Evolutionary conservation across 805 yeast species (phyloP), one percentile per base, ranked within the genome.

Genomic region (Lachancea sp.): DNA sequence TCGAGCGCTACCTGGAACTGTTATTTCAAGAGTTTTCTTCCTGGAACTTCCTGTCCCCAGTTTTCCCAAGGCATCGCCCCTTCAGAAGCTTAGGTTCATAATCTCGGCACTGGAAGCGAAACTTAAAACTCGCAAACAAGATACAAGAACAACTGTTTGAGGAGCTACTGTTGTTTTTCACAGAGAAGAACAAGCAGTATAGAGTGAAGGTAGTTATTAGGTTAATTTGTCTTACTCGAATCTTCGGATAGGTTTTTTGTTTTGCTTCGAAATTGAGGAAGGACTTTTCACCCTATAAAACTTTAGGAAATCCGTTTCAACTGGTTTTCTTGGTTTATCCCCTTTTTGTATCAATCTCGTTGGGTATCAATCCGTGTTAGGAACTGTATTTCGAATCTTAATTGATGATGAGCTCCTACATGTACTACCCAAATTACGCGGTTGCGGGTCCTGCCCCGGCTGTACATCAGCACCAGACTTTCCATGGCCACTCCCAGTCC

Each of bases 121-220:
- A n/a, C 29, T 16, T 34, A 12, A 15, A 15, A 25, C 13, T 15
- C 29, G 13, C 29, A 25, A 26, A 15, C 20, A 19, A 18, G 21
- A 22, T 16, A 8, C 16, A 17, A 15, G 28, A n/a, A 21, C 30
- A 26, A 34, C 39, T 30, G 25, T 17, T 40, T 24, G 24, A 30
- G 39, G 34, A 15, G 25, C 31, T 40, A 35, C 43, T 30, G 26
- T 31, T 33, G 29, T 13, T 5, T 24, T 12, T 11, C 13, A 26
- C 8, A 6, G 8, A 12, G 8, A 8, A 26, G 34, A 18, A 13
- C 18, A 12, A 13, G 28, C 21, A 30, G 43, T 35, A 40, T 40
- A 40, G 43, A 38, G 37, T 45, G 43, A 46, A 52, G 63, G 49
- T 52, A 58, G 60, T 58, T 58, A 58, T 58, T 58, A 46, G 47